Conservation (phyloP, 2,329 filamentous ascomycete genomes). For the Tolypocladium capitatum region DNA sequence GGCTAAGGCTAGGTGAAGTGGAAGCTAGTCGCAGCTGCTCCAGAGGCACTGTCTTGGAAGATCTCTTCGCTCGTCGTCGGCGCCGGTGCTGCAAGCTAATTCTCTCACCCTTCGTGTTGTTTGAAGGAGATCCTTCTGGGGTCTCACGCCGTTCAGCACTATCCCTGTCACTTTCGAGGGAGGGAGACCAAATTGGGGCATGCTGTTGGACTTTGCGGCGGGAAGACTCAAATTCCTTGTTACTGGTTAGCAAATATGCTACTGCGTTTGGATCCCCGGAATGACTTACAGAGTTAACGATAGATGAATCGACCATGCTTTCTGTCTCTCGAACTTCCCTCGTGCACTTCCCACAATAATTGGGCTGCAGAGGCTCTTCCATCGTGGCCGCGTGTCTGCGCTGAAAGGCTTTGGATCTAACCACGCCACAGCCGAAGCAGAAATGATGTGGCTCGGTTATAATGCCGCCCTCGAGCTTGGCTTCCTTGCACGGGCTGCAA, state of each 20-base stretch:
- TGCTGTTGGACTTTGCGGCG: neutral
- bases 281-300: constrained; percentile 12
- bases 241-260: neutral
- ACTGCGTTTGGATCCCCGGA: neutral
- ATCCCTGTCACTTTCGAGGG: neutral
- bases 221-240: neutral
- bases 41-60: neutral
- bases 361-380: constrained; percentile 15
- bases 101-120: neutral
- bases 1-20: neutral
- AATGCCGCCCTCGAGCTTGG: constrained; percentile 9
- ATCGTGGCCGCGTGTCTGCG: constrained; percentile 7
- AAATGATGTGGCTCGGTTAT: constrained; percentile 19
- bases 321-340: constrained; percentile 11
- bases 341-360: constrained; percentile 19
- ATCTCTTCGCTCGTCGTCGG: neutral
- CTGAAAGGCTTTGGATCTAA: constrained; percentile 13
- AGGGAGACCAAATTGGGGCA: neutral
- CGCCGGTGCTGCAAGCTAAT: neutral
- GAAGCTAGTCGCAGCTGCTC: neutral
- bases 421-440: constrained; percentile 22
- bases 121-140: neutral
- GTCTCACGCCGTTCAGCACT: neutral
- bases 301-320: constrained; percentile 13
- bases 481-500: constrained; percentile 20